Conservation (phyloP, 345 rosid species). For the Citrus glauca region DNA sequence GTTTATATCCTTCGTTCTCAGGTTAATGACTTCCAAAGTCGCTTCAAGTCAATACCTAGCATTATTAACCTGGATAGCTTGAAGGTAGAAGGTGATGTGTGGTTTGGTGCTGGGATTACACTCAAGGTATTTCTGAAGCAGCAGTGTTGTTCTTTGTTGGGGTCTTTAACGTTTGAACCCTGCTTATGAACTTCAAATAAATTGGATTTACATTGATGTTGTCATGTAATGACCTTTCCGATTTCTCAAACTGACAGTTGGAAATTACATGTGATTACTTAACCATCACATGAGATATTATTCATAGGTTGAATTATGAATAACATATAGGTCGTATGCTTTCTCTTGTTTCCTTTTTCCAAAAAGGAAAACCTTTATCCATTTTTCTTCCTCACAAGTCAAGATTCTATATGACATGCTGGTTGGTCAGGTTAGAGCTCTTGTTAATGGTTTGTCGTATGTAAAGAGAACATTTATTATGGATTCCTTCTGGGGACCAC, state of each 20-base stretch:
- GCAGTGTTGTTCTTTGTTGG: neutral
- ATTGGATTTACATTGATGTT: neutral
- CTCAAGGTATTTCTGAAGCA: slow-evolving; percentile 45
- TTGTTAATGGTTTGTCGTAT: neutral
- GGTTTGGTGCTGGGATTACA: slow-evolving; percentile 53
- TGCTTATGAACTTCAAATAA: neutral
- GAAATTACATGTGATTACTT: neutral
- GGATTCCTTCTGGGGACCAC: neutral
- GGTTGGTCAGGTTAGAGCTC: neutral
- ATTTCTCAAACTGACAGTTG: neutral
- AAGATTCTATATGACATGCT: neutral
- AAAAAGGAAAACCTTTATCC: neutral
- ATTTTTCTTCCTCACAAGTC: neutral
- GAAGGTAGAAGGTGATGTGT: slow-evolving; percentile 56
- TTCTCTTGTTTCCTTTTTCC: neutral
- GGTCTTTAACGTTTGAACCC: neutral
- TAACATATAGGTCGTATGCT: neutral
- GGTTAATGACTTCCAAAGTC: slow-evolving; percentile 42
- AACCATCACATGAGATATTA: neutral
- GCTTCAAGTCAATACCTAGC: slow-evolving; percentile 59
- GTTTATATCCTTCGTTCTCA: slow-evolving; percentile 11
- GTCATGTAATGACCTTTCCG: neutral
- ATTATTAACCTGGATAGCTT: slow-evolving; percentile 49
- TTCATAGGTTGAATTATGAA: neutral
- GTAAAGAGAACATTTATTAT: neutral